Evolutionary conservation across 2,329 filamentous ascomycete genomes (phyloP), one percentile per base, ranked within the genome.

Genomic region (Fusarium sp.): DNA sequence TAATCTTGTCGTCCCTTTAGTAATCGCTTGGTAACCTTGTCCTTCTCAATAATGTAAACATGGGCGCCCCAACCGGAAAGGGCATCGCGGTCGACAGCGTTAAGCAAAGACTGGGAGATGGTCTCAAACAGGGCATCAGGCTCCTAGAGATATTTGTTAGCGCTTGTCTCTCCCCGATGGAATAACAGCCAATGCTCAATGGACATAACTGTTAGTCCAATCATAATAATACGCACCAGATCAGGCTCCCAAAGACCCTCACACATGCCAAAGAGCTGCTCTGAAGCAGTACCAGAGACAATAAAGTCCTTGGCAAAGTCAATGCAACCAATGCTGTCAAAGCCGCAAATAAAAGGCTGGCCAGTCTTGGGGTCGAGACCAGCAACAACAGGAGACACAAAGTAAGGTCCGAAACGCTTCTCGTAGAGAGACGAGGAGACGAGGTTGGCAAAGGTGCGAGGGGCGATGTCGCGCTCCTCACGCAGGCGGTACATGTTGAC

Each of bases 221-320:
- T 7, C 48, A 40, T 28, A 8, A n/a, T 12, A 34, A 14, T 47
- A 84, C 90, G 54, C 84, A 97, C 95, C 85, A 99, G 83, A 88
- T 97, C 91, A 54, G 96, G 94, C 85, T 99, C 96, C 94, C 95
- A 99, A 72, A 99, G 83, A 69, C 93, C 93, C 85, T 99, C 96
- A 79, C 96, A 99, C 81, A 96, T 99, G 84, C 96, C 96, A 83
- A 97, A 99, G 75, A 99, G 85, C 86, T 99, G 96, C 80, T 99
- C 95, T 74, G 92, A 95, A 51, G 96, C 96, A 24, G 96, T 99
- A 63, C 96, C 96, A 73, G 91, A 93, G 72, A 99, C 96, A 78
- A 99, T 98, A 80, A 99, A 99, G 83, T 99, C 96, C 86, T 97
- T 97, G 69, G 96, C 96, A 81, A 97, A 97, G 83, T 99, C 96